Conservation (phyloP, 2,329 filamentous ascomycete genomes). For the Scopulariopsis brevicaulis region DNA sequence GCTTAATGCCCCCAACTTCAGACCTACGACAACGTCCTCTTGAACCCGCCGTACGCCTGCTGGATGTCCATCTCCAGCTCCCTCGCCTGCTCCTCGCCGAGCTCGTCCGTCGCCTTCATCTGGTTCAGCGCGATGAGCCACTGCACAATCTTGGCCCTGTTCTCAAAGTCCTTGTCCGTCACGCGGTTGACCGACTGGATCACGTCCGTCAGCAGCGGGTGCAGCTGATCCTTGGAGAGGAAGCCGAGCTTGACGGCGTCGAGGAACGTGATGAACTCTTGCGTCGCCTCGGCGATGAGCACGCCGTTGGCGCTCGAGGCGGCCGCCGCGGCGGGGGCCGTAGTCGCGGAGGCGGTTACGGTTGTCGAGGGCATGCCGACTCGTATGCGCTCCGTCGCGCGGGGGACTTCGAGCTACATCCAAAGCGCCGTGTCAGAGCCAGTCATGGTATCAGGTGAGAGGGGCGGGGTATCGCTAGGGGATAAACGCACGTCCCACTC, state of each 20-base stretch:
- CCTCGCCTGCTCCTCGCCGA: slow-evolving; percentile 75
- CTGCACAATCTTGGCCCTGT: slow-evolving; percentile 92
- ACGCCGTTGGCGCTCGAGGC: slow-evolving; percentile 37
- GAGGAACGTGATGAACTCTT: slow-evolving; percentile 97
- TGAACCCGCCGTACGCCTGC: slow-evolving; percentile 88
- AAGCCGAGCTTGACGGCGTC: slow-evolving; percentile 89
- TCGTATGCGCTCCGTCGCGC: slow-evolving; percentile 83
- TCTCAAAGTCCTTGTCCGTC: slow-evolving; percentile 89
- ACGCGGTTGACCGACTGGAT: slow-evolving; percentile 98
- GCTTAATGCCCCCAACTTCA: not conserved
- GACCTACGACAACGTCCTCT: slow-evolving; percentile 54
- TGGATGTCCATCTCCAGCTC: slow-evolving; percentile 92
- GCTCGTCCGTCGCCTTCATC: slow-evolving; percentile 90
- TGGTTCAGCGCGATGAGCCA: slow-evolving; percentile 97
- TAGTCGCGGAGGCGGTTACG: slow-evolving; percentile 40
- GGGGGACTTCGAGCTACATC: slow-evolving; percentile 76
- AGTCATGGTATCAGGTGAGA: not conserved
- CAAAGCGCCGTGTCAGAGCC: not conserved
- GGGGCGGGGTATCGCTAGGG: not conserved
- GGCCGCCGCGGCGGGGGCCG: slow-evolving; percentile 28
- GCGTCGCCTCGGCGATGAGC: slow-evolving; percentile 80
- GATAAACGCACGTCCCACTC: slow-evolving; percentile 69
- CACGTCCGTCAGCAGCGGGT: slow-evolving; percentile 86
- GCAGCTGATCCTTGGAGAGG: slow-evolving; percentile 90
- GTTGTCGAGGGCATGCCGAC: slow-evolving; percentile 88